phyloP scores from a whole-genome alignment of 768 basidiomycete species.

The Gloeophyllum trabeum region DNA sequence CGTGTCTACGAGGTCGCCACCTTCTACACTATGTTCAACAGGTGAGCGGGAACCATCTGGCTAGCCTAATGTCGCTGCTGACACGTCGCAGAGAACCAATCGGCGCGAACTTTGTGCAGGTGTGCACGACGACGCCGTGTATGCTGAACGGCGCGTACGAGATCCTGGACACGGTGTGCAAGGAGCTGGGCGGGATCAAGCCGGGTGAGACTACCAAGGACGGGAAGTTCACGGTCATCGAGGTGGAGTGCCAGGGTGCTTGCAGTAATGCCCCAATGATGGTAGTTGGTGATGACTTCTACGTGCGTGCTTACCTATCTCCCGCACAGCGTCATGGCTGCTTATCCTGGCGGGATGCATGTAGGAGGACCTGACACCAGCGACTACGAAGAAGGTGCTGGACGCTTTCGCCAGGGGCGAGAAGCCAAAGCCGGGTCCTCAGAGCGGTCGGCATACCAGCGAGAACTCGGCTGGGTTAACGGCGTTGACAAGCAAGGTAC shows the following conservation, averaged over 20 bases:
- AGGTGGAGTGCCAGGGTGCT: constrained; percentile 98
- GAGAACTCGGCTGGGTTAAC: constrained; percentile 93
- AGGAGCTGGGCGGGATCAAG: constrained; percentile 73
- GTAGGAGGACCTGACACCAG: constrained; percentile 77
- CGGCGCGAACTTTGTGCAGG: constrained; percentile 89
- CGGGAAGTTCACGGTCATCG: constrained; percentile 93
- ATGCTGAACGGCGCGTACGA: constrained; percentile 89
- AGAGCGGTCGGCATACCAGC: constrained; percentile 74
- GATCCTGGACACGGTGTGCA: constrained; percentile 76
- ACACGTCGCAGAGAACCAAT: constrained; percentile 66
- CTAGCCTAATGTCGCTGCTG: neutral
- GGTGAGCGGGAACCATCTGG: constrained; percentile 33
- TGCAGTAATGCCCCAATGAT: constrained; percentile 99
- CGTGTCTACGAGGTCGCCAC: constrained; percentile 98
- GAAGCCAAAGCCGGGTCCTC: constrained; percentile 91
- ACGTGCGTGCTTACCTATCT: constrained; percentile 39
- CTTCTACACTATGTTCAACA: constrained; percentile 99
- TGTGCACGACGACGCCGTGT: constrained; percentile 98
- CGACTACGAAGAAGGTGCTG: constrained; percentile 68
- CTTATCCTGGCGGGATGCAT: constrained; percentile 6
- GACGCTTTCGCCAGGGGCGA: constrained; percentile 71
- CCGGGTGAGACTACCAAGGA: constrained; percentile 92
- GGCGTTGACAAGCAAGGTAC: constrained; percentile 61
- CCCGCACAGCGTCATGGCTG: neutral
- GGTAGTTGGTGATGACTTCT: constrained; percentile 93